Conservation (phyloP, 305 asterid species). For the Rubia balearica region DNA sequence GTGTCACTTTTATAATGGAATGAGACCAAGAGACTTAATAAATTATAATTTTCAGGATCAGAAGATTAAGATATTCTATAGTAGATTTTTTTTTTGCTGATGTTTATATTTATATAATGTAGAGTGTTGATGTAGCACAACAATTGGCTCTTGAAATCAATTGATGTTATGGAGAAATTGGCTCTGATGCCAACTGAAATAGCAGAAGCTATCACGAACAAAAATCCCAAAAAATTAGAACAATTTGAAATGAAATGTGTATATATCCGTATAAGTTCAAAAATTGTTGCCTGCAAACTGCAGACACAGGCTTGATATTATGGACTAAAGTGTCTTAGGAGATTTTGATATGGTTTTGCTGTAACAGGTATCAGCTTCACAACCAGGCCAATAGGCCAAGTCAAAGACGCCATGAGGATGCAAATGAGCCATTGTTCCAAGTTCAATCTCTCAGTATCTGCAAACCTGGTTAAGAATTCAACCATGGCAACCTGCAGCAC, state of each 20-base stretch:
- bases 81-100: no score
- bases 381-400: constrained; percentile 23
- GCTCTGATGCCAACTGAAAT: no score
- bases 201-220: no score
- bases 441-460: constrained; percentile 21
- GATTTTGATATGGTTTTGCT: background rate
- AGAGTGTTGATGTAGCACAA: no score
- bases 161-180: no score
- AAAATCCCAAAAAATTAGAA: no score
- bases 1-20: no score
- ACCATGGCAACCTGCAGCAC: constrained; percentile 27
- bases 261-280: background rate
- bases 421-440: constrained; percentile 25
- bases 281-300: background rate
- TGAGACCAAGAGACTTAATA: no score
- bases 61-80: no score
- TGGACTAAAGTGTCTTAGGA: background rate
- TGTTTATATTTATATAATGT: no score
- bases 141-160: no score
- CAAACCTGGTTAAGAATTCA: constrained; percentile 21
- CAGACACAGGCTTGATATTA: background rate
- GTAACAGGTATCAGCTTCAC: constrained; percentile 21
- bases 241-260: background rate
- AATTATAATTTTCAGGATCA: no score
- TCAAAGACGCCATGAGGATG: constrained; percentile 17